phyloP scores from a whole-genome alignment of 2,329 filamentous ascomycete genomes.

The Pseudogymnoascus sp. region DNA sequence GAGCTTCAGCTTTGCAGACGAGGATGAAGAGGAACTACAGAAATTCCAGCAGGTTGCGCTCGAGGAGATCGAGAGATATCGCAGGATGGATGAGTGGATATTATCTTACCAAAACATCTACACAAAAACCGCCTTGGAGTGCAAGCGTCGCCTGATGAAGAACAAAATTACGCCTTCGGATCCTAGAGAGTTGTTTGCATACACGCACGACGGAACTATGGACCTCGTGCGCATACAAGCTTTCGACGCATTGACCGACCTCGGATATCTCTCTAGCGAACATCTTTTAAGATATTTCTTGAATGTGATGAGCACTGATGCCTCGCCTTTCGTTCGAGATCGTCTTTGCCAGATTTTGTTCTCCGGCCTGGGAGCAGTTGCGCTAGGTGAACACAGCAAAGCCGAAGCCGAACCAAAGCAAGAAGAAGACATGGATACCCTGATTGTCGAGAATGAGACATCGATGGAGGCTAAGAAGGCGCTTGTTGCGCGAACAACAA shows the following conservation, averaged over 20 bases:
- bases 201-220: slow-evolving; percentile 57
- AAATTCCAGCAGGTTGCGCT: slow-evolving; percentile 37
- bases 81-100: slow-evolving; percentile 63
- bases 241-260: slow-evolving; percentile 56
- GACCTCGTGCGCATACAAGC: slow-evolving; percentile 61
- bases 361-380: slow-evolving; percentile 55
- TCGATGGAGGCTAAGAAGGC: slow-evolving; percentile 41
- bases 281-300: slow-evolving; percentile 51
- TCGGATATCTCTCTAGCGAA: slow-evolving; percentile 53
- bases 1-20: slow-evolving; percentile 36
- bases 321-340: slow-evolving; percentile 56
- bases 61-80: slow-evolving; percentile 61
- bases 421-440: slow-evolving; percentile 29
- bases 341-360: slow-evolving; percentile 54
- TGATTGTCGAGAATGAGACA: slow-evolving; percentile 41
- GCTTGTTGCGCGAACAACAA: slow-evolving; percentile 42
- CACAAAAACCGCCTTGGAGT: slow-evolving; percentile 56
- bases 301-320: slow-evolving; percentile 53
- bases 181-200: slow-evolving; percentile 54
- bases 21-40: slow-evolving; percentile 38
- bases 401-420: slow-evolving; percentile 22
- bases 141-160: slow-evolving; percentile 58
- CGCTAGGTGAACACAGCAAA: slow-evolving; percentile 50
- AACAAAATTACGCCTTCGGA: slow-evolving; percentile 50
- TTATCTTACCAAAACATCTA: slow-evolving; percentile 62